These are phyloP conservation scores for Selaginella tamariscina DNA, from an alignment of 75 land plant genomes.

Conservation along the genomic window DNA sequence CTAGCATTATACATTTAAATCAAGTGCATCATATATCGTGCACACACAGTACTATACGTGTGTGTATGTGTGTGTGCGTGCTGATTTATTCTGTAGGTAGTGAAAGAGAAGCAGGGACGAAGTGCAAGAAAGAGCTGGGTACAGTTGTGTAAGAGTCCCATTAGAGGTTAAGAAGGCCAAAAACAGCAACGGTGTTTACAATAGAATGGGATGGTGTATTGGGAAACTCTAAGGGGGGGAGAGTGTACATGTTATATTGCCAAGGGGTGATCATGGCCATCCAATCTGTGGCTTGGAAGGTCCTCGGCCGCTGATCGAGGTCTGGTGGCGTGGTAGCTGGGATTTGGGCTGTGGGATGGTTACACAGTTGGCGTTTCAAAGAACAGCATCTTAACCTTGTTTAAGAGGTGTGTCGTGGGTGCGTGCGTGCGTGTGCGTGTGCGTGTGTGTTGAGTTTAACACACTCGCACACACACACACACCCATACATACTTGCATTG, in stretches of 20 bases:
- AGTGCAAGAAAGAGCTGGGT: not conserved
- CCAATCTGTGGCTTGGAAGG: conserved; percentile 33
- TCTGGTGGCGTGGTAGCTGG: conserved; percentile 87
- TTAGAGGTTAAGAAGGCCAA: not conserved
- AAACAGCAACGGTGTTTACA: not conserved
- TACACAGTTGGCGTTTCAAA: not conserved
- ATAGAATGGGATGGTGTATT: not conserved
- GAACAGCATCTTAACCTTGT: conserved; percentile 3
- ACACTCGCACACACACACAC: no score
- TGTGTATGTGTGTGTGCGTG: no score
- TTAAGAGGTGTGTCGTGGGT: not conserved
- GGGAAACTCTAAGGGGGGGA: not conserved
- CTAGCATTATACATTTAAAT: no score
- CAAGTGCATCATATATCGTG: no score
- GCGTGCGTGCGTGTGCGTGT: no score
- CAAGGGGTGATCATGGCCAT: conserved; percentile 48
- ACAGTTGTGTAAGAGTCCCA: not conserved
- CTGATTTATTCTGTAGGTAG: no score
- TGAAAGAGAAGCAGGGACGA: not conserved
- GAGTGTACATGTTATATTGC: conserved; percentile 24
- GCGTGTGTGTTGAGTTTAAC: no score
- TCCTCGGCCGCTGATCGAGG: conserved; percentile 61
- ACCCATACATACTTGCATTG: no score
- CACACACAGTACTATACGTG: no score
- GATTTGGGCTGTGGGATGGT: conserved; percentile 54